These are phyloP conservation scores for Pythium chondricola DNA, from an alignment of 352 stramenopile species.

Conservation along the genomic window DNA sequence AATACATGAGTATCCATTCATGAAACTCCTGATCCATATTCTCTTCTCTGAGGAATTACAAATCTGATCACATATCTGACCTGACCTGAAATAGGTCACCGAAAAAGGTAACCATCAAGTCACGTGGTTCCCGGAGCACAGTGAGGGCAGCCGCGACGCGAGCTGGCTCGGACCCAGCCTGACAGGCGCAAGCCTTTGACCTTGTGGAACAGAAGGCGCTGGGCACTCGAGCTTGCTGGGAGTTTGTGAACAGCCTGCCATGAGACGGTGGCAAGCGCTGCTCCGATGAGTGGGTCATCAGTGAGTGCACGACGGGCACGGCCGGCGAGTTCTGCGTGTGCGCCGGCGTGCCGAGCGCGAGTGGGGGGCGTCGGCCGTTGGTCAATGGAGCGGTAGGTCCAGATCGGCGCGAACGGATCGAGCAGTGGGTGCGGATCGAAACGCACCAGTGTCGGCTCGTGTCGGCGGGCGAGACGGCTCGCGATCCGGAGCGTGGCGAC, in stretches of 20 bases:
- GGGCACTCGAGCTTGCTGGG: background rate
- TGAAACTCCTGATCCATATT: too few relatives aligned
- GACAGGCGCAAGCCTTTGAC: background rate
- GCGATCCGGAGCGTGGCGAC: background rate
- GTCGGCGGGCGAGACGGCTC: background rate
- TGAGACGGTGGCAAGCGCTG: background rate
- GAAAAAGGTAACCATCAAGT: background rate
- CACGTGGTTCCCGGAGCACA: background rate
- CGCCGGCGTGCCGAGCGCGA: background rate
- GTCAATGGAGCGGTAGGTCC: too few relatives aligned
- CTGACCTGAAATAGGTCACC: too few relatives aligned
- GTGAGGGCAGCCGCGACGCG: background rate
- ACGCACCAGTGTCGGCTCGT: background rate
- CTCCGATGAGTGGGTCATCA: background rate
- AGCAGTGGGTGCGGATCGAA: background rate
- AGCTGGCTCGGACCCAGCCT: background rate
- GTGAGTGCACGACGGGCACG: background rate
- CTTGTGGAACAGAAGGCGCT: slow-evolving; percentile 1
- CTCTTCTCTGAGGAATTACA: too few relatives aligned
- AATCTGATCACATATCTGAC: too few relatives aligned
- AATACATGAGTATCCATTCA: too few relatives aligned
- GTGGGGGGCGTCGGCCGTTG: background rate
- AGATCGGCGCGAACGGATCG: background rate
- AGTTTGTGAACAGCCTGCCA: background rate
- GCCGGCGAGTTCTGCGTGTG: too few relatives aligned